Evolutionary conservation across 805 yeast species (phyloP).

Genomic region (Candida silvicultrix): DNA sequence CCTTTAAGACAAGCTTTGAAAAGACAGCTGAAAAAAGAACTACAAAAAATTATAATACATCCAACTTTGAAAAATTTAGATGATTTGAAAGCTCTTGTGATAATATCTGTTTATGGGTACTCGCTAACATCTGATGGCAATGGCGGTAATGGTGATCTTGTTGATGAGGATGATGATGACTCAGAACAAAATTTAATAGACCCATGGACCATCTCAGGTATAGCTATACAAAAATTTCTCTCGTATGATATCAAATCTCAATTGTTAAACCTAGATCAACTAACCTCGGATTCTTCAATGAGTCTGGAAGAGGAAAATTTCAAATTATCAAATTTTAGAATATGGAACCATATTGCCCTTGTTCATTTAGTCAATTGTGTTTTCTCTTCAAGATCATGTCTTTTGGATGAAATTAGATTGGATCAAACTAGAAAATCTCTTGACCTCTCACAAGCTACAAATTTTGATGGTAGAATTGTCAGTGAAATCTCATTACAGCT

Average conservation of each 20-base stretch:
- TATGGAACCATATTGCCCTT: constrained; percentile 67
- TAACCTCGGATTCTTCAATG: constrained; percentile 1
- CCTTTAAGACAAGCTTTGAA: constrained; percentile 38
- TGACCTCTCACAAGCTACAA: constrained; percentile 54
- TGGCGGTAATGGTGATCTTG: too few relatives aligned
- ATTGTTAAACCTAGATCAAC: constrained; percentile 15
- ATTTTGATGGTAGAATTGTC: constrained; percentile 79
- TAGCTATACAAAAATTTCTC: constrained; percentile 58
- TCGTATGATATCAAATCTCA: constrained; percentile 36
- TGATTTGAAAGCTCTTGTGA: constrained; percentile 61
- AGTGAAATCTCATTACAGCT: constrained; percentile 63
- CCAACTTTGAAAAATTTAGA: constrained; percentile 43
- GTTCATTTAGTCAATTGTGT: constrained; percentile 64
- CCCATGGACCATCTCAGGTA: constrained; percentile 62
- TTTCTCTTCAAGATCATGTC: constrained; percentile 57
- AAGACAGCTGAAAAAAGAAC: constrained; percentile 40
- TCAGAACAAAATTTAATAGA: constrained; percentile 36
- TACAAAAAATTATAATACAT: constrained; percentile 36
- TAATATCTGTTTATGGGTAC: constrained; percentile 58
- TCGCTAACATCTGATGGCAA: constrained; percentile 54
- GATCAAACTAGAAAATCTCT: constrained; percentile 53
- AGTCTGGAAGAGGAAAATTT: constrained; percentile 38
- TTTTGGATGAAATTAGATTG: constrained; percentile 52
- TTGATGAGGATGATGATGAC: not conserved
- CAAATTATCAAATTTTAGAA: constrained; percentile 49